These are phyloP conservation scores for Pythium folliculosum DNA, from an alignment of 352 stramenopile genomes.

Conservation along the genomic window DNA sequence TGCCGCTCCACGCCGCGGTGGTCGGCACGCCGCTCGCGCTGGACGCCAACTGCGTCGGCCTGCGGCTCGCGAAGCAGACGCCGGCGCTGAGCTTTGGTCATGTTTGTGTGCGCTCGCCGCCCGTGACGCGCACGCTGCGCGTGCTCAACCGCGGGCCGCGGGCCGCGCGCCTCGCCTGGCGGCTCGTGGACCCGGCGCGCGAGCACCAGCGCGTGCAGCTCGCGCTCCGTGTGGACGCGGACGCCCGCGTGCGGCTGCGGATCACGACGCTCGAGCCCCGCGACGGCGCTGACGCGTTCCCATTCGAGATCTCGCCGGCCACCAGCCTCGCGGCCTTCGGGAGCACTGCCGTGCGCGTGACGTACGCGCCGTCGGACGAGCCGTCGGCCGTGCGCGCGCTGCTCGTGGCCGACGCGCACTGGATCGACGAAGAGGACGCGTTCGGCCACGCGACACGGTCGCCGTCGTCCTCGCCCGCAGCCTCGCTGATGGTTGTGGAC, in stretches of 20 bases:
- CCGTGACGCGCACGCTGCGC: slow-evolving; percentile 50
- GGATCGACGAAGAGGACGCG: slow-evolving; percentile 33
- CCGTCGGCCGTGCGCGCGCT: slow-evolving; percentile 34
- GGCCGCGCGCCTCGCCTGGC: slow-evolving; percentile 57
- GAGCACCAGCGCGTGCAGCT: slow-evolving; percentile 63
- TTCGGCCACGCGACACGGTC: no score
- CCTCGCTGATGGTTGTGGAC: neutral
- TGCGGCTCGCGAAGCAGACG: slow-evolving; percentile 35
- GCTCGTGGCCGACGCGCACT: slow-evolving; percentile 67
- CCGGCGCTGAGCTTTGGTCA: slow-evolving; percentile 54
- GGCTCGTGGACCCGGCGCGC: slow-evolving; percentile 44
- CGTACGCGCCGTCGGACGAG: slow-evolving; percentile 37
- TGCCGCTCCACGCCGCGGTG: slow-evolving; percentile 55
- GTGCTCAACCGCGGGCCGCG: slow-evolving; percentile 74
- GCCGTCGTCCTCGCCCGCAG: neutral
- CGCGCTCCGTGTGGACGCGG: slow-evolving; percentile 58
- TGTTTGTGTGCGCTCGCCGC: slow-evolving; percentile 40
- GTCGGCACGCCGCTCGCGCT: slow-evolving; percentile 58
- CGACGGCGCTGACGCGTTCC: slow-evolving; percentile 27
- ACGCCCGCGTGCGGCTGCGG: slow-evolving; percentile 40
- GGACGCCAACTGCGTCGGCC: slow-evolving; percentile 67
- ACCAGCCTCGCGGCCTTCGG: slow-evolving; percentile 34
- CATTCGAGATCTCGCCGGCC: slow-evolving; percentile 39
- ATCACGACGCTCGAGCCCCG: slow-evolving; percentile 40
- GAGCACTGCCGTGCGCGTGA: slow-evolving; percentile 53